Evolutionary conservation across 2,329 filamentous ascomycete genomes (phyloP), one percentile per base, ranked within the genome.

Genomic region (Exophiala lecanii-corni): DNA sequence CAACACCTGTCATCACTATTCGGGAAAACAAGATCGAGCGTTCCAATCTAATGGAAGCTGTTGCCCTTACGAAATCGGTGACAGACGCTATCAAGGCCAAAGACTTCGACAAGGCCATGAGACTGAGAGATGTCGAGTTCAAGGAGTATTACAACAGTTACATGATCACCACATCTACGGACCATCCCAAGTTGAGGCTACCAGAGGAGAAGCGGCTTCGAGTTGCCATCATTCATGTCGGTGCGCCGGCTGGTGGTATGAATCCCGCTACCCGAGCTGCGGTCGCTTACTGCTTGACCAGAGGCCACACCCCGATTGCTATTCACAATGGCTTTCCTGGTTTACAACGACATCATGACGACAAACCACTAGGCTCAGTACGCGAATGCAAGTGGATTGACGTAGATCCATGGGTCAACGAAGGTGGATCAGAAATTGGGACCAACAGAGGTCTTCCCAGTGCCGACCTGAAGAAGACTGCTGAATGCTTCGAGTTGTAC

Each of bases 261-360:
- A 98, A 98, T 67, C 89, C 91, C 19, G 92, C 92, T 31, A 92
- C 94, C 15, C 82, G 92, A 55, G 91, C 88, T 20, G 91, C 87
- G 10, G 89, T 96, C 13, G 88, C 89, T 21, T 96, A 96, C 72
- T 97, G 89, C 63, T 66, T 94, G 45, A 85, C 86, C 33, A 81
- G 89, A 46, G 92, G 92, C n/a, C 92, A 98, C 64, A 88, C 87
- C 39, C 86, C 92, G 3, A 66, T 97, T 57, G 91, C 88, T 13
- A 89, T 98, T 43, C 86, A 97, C 70, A 98, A 98, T 59, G 92
- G 92, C 18, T 98, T 98, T 66, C 88, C 92, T 21, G 92, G 92
- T 12, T 82, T 98, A 44, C 84, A 88, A 41, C 81, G 92, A 35
- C 92, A 98, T 65, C 88, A 97, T 62, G 82, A 72, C 21, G 91